Evolutionary conservation across 345 rosid species (phyloP), one percentile per base, ranked within the genome.

Genomic region (Leavenworthia alabamica): DNA sequence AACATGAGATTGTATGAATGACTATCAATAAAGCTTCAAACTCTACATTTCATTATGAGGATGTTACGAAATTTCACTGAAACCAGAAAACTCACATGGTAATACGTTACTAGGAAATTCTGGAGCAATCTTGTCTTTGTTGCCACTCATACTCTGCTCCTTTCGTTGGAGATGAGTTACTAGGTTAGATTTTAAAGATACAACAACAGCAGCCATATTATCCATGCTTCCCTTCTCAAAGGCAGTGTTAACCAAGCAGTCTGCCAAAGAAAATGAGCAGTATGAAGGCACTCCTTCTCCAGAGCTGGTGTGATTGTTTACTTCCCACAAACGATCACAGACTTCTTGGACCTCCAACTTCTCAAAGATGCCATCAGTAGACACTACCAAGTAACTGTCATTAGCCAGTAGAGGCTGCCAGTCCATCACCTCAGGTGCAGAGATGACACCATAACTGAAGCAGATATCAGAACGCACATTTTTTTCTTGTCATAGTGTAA

Each of bases 301-400:
- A 47, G 61, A 46, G 17, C 68, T 65, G 46, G 73, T 83, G 51
- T 72, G 75, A 19, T 66, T 56, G 17, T 73, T 77, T 40, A 70
- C 81, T 71, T 84, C 90, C 86, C 84, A 77, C 26, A 91, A 62
- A 73, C 83, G 53, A 80, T 91, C 95, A 55, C 98, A 88, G 37
- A 83, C 95, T 26, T 86, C 92, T 65, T 86, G 92, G 66, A 80
- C 68, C 68, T 82, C 76, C 78, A 84, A 56, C 68, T 81, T 84
- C 74, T 88, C 98, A 75, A 91, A 88, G 67, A 91, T 64, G 44
- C 98, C 98, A 83, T 91, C 98, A n/a, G 98, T 80, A 66, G 95
- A 95, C 72, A 79, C 95, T 53, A 91, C 90, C 74, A 91, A 73
- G 75, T 83, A 91, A 64, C 87, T 86, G 76, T 91, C 91, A 62